Base-by-base conservation (phyloP, 139 green algal species). In the Dunaliella sp. region DNA sequence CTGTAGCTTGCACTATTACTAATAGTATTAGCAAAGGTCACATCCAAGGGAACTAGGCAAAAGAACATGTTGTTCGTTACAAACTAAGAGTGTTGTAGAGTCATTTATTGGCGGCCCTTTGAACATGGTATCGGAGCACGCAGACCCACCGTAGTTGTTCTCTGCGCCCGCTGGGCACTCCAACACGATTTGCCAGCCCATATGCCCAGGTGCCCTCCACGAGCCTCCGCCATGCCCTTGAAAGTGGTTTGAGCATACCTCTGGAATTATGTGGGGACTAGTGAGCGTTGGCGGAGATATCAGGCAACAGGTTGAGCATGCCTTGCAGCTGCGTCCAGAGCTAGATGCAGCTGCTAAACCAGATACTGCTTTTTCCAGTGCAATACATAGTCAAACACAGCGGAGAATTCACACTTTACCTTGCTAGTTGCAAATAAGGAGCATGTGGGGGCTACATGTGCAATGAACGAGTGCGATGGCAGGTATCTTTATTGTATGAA, bases 131-230 rank as follows among this genome's bases (percentile, higher is more conserved):
- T 81, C n/a, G n/a, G 7, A 38, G 76, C 76, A 81, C 12, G n/a
- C 34, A 38, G n/a, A 38, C 7, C 37, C 76, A 38, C 76, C 3
- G 2, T 30, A 34, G n/a, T 1, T 81, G 76, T 31, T 34, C 76
- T 28, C 76, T 34, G 7, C 34, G 76, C 76, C 76, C 76, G 34
- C 30, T 37, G 48, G 48, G 48, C 48, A 65, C 48, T 26, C 48
- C 48, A 65, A 65, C 48, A 65, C 48, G 48, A 16, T 65, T 65
- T 65, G 48, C 48, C 7, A 81, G n/a, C 33, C 3, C 34, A 33
- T 81, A 31, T n/a, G 76, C 76, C 76, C 76, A 81, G 33, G n/a
- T 2, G 31, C 76, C 76, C n/a, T 81, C 76, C 1, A 81, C 34
- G 2, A 81, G 37, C 1, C 76, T 2, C 30, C 7, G 34, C 76